These are phyloP conservation scores for Ambrosiella beaveri DNA, from an alignment of 2,329 filamentous ascomycete species.

Conservation along the genomic window DNA sequence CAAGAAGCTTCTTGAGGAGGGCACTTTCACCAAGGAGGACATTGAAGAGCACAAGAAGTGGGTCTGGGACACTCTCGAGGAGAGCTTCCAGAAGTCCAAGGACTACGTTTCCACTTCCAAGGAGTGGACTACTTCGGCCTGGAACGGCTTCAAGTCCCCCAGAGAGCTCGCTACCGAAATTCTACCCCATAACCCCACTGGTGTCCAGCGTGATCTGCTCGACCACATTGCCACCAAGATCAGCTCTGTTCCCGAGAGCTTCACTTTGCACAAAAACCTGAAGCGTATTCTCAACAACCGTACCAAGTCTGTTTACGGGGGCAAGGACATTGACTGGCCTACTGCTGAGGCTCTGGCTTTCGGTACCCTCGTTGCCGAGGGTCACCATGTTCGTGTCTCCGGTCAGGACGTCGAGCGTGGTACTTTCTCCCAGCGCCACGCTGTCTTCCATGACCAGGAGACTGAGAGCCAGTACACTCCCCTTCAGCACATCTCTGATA, in stretches of 20 bases:
- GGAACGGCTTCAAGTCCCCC: constrained; percentile 98
- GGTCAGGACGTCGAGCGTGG: constrained; percentile 98
- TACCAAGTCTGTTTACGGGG: constrained; percentile 81
- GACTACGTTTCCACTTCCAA: constrained; percentile 93
- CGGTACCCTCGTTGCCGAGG: constrained; percentile 75
- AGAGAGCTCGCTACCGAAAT: constrained; percentile 94
- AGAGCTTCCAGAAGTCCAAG: constrained; percentile 93
- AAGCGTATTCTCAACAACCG: constrained; percentile 86
- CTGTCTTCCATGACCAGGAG: constrained; percentile 95
- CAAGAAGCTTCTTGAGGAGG: constrained; percentile 75
- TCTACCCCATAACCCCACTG: constrained; percentile 77
- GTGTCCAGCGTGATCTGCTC: constrained; percentile 53
- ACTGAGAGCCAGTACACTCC: constrained; percentile 86
- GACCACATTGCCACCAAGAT: constrained; percentile 72
- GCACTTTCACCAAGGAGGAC: constrained; percentile 92
- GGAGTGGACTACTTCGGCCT: constrained; percentile 96
- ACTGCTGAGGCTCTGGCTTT: constrained; percentile 94
- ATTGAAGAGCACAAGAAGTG: constrained; percentile 98
- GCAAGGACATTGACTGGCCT: constrained; percentile 92
- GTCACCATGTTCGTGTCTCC: constrained; percentile 92
- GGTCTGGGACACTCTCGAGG: constrained; percentile 98
- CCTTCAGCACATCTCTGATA: constrained; percentile 70
- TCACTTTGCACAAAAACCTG: constrained; percentile 82
- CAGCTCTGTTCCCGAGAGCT: constrained; percentile 62
- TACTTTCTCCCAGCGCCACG: constrained; percentile 95